Conservation (phyloP, 2,329 filamentous ascomycete genomes). For the Phialophora chinensis region DNA sequence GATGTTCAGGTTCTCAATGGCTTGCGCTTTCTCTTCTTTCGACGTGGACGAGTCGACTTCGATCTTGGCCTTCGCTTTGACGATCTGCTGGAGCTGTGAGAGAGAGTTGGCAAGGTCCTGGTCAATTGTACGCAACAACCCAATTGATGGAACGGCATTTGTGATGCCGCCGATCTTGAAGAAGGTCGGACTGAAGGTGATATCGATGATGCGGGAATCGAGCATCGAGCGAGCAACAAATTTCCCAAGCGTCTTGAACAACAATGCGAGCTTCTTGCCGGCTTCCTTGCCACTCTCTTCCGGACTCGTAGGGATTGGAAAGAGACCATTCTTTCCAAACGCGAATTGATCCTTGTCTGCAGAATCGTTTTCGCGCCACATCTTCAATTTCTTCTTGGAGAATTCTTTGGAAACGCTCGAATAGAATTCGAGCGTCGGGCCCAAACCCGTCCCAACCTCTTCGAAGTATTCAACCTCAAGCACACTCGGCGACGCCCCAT, state of each 20-base stretch:
- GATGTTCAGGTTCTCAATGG: constrained; percentile 72
- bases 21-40: constrained; percentile 71
- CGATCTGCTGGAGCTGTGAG: constrained; percentile 85
- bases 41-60: constrained; percentile 72
- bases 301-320: constrained; percentile 86
- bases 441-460: constrained; percentile 93
- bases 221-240: constrained; percentile 98
- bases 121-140: constrained; percentile 88
- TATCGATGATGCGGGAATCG: constrained; percentile 95
- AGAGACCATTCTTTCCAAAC: constrained; percentile 81
- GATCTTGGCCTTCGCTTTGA: constrained; percentile 78
- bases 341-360: constrained; percentile 69
- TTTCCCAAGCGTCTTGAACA: constrained; percentile 93
- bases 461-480: constrained; percentile 98
- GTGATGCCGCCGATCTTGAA: constrained; percentile 85
- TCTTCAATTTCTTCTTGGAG: constrained; percentile 92
- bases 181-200: constrained; percentile 96
- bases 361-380: constrained; percentile 92
- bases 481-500: constrained; percentile 94
- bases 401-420: constrained; percentile 97
- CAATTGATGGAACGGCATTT: constrained; percentile 78
- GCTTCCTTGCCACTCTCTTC: constrained; percentile 75
- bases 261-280: constrained; percentile 83
- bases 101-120: constrained; percentile 83
- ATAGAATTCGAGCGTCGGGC: constrained; percentile 96